Evolutionary conservation across 257 asterid species (phyloP).

Genomic region (Lycium barbarum): DNA sequence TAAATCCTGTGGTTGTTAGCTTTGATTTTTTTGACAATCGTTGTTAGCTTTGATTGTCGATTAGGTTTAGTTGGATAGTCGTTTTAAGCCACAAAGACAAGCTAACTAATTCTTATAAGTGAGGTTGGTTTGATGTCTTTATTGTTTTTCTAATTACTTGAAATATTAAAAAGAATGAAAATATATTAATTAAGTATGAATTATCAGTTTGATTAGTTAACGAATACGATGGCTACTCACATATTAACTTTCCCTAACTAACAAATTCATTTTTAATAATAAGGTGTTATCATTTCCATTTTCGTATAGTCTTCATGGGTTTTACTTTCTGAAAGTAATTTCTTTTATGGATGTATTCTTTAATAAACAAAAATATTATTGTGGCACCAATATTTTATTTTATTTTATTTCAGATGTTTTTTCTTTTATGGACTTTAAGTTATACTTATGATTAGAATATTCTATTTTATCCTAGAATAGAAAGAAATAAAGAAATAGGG

Average conservation of each 20-base stretch:
- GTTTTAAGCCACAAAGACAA: conserved; percentile 20
- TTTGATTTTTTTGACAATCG: neutral
- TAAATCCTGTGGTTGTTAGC: conserved; percentile 11
- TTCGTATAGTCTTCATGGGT: neutral
- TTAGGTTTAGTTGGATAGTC: neutral
- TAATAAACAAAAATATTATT: no score
- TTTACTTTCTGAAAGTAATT: no score
- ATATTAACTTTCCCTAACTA: neutral
- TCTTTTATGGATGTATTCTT: no score
- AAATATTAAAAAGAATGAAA: neutral
- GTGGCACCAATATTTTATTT: no score
- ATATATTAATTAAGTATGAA: neutral
- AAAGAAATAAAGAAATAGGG: no score
- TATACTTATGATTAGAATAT: no score
- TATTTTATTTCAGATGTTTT: no score
- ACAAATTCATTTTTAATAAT: neutral
- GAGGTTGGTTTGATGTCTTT: neutral
- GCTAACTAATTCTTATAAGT: conserved; percentile 8
- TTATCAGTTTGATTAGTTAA: conserved; percentile 1
- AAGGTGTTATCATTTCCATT: neutral
- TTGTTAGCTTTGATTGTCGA: conserved; percentile 16
- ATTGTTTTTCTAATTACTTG: neutral
- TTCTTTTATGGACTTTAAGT: neutral
- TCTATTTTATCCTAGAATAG: no score
- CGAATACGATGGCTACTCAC: neutral